Conservation (phyloP, 2,329 filamentous ascomycete genomes). For the Aspergillus sp. region DNA sequence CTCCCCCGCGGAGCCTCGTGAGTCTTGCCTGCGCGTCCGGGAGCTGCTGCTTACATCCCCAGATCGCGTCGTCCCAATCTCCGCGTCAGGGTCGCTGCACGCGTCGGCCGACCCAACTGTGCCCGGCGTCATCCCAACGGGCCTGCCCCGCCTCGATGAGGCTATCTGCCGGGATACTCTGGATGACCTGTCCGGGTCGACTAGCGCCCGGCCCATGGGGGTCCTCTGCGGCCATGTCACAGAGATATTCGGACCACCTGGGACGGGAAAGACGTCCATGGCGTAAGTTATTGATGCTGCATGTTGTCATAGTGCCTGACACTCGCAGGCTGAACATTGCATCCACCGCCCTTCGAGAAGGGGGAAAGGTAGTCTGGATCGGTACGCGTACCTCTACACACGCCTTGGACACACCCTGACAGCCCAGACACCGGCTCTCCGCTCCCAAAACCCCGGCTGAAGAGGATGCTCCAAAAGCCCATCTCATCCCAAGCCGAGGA, state of each 20-base stretch:
- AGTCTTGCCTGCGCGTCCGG: slow-evolving; percentile 4
- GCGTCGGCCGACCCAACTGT: slow-evolving; percentile 13
- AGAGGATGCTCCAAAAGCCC: slow-evolving; percentile 33
- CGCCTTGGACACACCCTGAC: too few species aligned
- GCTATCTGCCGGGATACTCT: slow-evolving; percentile 10
- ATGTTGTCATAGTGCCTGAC: slow-evolving; percentile 10
- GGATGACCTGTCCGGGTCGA: slow-evolving; percentile 8
- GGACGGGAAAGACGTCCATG: slow-evolving; percentile 73
- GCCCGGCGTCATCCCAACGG: slow-evolving; percentile 28
- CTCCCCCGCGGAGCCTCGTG: slow-evolving; percentile 22
- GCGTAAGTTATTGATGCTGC: slow-evolving; percentile 47
- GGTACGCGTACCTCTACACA: slow-evolving; percentile 49
- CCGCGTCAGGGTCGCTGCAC: slow-evolving; percentile 29
- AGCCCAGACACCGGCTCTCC: slow-evolving; percentile 40
- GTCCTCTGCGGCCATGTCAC: slow-evolving; percentile 68
- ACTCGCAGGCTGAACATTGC: slow-evolving; percentile 59
- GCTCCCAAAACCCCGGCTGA: slow-evolving; percentile 40
- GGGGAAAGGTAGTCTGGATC: slow-evolving; percentile 67
- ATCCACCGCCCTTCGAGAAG: slow-evolving; percentile 51
- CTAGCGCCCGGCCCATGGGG: slow-evolving; percentile 39
- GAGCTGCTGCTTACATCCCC: slow-evolving; percentile 2
- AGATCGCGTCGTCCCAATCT: slow-evolving; percentile 26
- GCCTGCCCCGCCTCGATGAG: slow-evolving; percentile 40
- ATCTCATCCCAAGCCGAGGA: slow-evolving; percentile 4
- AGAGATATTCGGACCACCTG: slow-evolving; percentile 81